Base-by-base conservation (phyloP, 495 filamentous ascomycete genomes). In the Lasiosphaeria hispida region DNA sequence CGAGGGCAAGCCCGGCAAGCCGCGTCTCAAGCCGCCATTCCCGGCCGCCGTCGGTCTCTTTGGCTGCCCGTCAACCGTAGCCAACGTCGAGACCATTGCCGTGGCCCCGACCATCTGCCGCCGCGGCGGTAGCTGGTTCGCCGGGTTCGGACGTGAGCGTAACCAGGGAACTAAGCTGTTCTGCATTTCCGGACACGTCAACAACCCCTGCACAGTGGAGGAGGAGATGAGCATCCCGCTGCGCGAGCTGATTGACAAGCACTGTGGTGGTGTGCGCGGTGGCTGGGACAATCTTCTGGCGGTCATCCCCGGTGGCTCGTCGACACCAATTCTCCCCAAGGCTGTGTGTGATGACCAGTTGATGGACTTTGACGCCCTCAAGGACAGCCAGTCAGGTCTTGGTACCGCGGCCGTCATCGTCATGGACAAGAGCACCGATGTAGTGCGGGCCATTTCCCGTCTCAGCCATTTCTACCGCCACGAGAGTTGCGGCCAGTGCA, bases 391-490 rank as follows among this genome's bases (percentile, higher is more conserved):
- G 72, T 91, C 89, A 41, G 94, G 94, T 81, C 85, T 98, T 10
- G 94, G 94, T 58, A 98, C 94, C n/a, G 94, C 94, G 6, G 94
- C 94, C 54, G 92, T 97, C 68, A 95, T 98, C 71, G 94, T 98
- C 67, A 95, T 98, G 88, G 95, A 98, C 77, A 92, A 97, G 85
- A 91, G 86, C 70, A 87, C 94, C 38, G 94, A 98, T 73, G 89
- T 98, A 45, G 90, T 98, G 53, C 88, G 93, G 55, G 88, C 90
- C 63, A 96, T 98, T 73, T 87, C 89, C 48, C 85, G 94, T 60
- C 84, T 98, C 68, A 88, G 89, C 60, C 90, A 89, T 69, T 98
- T 98, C 83, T 98, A 97, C 82, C 90, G 91, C 74, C 94, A 98
- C 77, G 94, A 98, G 80, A 91, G 86, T 63, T 98, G 94, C 75